Evolutionary conservation across 2,329 filamentous ascomycete species (phyloP).

Genomic region (Pseudodiploospora longispora): DNA sequence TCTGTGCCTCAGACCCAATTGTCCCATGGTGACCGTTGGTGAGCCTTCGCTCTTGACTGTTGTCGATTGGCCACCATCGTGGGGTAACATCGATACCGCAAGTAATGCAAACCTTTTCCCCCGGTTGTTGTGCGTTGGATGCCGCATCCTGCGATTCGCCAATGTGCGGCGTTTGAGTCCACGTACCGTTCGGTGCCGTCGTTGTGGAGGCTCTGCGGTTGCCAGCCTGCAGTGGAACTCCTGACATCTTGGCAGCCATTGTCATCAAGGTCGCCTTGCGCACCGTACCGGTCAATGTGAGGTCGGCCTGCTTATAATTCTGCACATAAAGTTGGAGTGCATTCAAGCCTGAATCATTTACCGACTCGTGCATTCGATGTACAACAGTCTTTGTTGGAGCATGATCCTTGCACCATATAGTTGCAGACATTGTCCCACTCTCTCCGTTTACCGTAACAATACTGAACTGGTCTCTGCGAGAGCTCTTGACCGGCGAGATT

Average conservation of each 20-base stretch:
- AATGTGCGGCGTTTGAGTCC: conserved; percentile 14
- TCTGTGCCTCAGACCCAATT: conserved; percentile 48
- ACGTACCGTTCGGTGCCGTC: conserved; percentile 20
- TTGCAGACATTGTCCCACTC: conserved; percentile 73
- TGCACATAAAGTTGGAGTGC: conserved; percentile 80
- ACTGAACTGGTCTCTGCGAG: conserved; percentile 69
- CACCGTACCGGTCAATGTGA: conserved; percentile 81
- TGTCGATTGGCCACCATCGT: conserved; percentile 60
- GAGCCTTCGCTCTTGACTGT: conserved; percentile 42
- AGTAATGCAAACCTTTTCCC: conserved; percentile 52
- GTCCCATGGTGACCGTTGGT: conserved; percentile 43
- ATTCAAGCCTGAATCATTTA: conserved; percentile 63
- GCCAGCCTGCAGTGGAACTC: conserved; percentile 22
- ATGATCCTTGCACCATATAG: conserved; percentile 89
- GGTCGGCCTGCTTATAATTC: conserved; percentile 91
- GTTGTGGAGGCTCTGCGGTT: conserved; percentile 51
- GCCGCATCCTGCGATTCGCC: conserved; percentile 18
- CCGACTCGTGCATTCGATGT: conserved; percentile 70
- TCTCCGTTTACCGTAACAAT: conserved; percentile 77
- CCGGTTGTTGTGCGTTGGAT: conserved; percentile 25
- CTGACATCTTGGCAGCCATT: conserved; percentile 49
- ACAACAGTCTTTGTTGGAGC: conserved; percentile 61
- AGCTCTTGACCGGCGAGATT: conserved; percentile 80
- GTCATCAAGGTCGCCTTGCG: conserved; percentile 79
- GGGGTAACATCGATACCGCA: conserved; percentile 65